These are phyloP conservation scores for Tolypocladium endophyticum DNA, from an alignment of 2,329 filamentous ascomycete genomes.

Conservation along the genomic window DNA sequence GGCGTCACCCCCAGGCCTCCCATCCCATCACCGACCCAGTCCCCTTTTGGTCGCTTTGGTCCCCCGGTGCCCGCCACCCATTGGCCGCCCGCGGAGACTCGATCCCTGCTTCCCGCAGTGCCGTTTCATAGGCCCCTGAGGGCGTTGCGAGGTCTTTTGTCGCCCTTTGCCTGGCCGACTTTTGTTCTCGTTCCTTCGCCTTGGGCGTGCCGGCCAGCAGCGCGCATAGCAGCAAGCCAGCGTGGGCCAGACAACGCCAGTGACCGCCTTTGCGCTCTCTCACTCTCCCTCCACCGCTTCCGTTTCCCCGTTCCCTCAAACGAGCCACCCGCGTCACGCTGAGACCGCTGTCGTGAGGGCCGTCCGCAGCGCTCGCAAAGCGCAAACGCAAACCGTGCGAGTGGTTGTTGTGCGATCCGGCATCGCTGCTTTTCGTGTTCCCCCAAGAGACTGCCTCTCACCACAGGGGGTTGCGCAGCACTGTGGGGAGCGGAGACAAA, in stretches of 20 bases:
- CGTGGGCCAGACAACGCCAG: neutral
- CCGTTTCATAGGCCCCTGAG: conserved; percentile 7
- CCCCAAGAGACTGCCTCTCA: neutral
- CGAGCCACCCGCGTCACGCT: neutral
- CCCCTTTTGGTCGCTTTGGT: conserved; percentile 3
- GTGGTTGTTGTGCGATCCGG: neutral
- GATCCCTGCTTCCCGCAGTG: conserved; percentile 7
- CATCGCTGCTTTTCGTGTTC: neutral
- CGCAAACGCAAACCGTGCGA: neutral
- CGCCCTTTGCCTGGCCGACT: neutral
- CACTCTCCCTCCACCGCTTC: neutral
- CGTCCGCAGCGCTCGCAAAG: neutral
- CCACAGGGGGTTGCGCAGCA: conserved; percentile 8
- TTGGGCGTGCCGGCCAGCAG: neutral
- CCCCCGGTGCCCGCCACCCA: neutral
- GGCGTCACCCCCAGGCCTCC: neutral
- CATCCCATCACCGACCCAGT: neutral
- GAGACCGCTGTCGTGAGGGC: neutral
- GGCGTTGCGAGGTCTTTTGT: neutral
- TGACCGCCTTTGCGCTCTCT: neutral
- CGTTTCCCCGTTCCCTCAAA: neutral
- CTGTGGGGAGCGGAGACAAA: conserved; percentile 7
- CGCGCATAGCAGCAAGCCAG: neutral
- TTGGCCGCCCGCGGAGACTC: neutral
- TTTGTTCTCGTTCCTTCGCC: neutral